A percentile compares a stretch with the other conserved stretches of the same genome.
Evolutionary conservation across 2,329 filamentous ascomycete genomes (phyloP).

Genomic region (Penicillium glabrum): DNA sequence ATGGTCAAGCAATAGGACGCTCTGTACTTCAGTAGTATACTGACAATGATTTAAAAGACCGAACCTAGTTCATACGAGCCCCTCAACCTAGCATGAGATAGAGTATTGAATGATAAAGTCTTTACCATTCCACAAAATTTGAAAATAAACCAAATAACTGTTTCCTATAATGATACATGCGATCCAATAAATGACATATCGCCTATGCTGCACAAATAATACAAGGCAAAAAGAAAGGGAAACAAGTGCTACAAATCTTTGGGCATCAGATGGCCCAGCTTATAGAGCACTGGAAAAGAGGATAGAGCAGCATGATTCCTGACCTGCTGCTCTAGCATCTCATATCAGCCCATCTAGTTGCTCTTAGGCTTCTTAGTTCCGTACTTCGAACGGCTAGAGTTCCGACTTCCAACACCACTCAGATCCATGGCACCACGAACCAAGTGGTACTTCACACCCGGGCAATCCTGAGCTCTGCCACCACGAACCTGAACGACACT

Average conservation of each 20-base stretch:
- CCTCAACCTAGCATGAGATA: neutral
- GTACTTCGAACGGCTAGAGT: slow-evolving; percentile 89
- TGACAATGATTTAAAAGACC: neutral
- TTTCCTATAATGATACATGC: slow-evolving; percentile 20
- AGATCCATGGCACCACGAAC: slow-evolving; percentile 90
- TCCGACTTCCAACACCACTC: slow-evolving; percentile 84
- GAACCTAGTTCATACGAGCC: neutral
- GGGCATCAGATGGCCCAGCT: neutral
- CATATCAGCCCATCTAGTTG: slow-evolving; percentile 42
- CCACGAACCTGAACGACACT: slow-evolving; percentile 95
- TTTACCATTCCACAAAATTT: neutral
- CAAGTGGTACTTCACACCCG: slow-evolving; percentile 94
- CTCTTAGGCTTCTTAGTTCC: slow-evolving; percentile 98
- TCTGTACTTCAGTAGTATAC: neutral
- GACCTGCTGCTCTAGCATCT: neutral
- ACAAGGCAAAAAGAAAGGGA: neutral
- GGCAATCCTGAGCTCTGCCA: slow-evolving; percentile 92
- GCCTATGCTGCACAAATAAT: slow-evolving; percentile 14
- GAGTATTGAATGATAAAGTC: neutral
- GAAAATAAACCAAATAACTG: neutral
- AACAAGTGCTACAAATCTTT: neutral
- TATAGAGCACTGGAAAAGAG: neutral
- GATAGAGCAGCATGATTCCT: neutral
- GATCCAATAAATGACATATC: slow-evolving; percentile 10
- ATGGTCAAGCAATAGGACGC: neutral